Evolutionary conservation across 108 stramenopile species (phyloP).

Genomic region (Aureococcus anophagefferens): DNA sequence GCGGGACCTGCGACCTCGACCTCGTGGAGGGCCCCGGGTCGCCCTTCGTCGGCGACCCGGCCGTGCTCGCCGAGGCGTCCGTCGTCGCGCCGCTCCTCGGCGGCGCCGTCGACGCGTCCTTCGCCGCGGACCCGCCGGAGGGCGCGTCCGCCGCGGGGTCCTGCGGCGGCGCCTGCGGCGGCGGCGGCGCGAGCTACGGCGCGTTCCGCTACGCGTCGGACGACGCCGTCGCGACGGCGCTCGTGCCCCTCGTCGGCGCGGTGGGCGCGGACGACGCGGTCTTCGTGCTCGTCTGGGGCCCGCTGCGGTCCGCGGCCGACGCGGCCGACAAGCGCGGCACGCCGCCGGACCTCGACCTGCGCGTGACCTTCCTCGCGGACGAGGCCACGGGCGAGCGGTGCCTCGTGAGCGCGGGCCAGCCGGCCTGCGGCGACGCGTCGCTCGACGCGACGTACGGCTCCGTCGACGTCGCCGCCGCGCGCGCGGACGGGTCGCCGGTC

Average conservation of each 20-base stretch:
- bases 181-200: too few species aligned
- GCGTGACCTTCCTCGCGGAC: neutral
- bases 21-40: too few species aligned
- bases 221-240: neutral
- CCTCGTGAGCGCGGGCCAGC: neutral
- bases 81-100: too few species aligned
- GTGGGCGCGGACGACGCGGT: neutral
- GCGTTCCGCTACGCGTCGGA: too few species aligned
- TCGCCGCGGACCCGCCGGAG: too few species aligned
- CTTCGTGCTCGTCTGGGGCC: neutral
- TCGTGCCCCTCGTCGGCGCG: neutral
- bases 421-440: neutral
- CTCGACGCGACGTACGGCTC: neutral
- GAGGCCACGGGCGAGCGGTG: neutral
- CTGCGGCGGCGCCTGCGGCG: too few species aligned
- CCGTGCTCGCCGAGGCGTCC: too few species aligned
- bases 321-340: neutral
- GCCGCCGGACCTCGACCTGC: neutral
- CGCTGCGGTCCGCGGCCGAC: neutral
- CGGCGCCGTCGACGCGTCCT: too few species aligned
- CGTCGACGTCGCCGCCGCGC: too few species aligned
- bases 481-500: neutral
- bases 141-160: too few species aligned
- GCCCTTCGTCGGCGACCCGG: too few species aligned
- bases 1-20: too few species aligned